phyloP scores from a whole-genome alignment of 2,329 filamentous ascomycete species.

The Scedosporium apiospermum region DNA sequence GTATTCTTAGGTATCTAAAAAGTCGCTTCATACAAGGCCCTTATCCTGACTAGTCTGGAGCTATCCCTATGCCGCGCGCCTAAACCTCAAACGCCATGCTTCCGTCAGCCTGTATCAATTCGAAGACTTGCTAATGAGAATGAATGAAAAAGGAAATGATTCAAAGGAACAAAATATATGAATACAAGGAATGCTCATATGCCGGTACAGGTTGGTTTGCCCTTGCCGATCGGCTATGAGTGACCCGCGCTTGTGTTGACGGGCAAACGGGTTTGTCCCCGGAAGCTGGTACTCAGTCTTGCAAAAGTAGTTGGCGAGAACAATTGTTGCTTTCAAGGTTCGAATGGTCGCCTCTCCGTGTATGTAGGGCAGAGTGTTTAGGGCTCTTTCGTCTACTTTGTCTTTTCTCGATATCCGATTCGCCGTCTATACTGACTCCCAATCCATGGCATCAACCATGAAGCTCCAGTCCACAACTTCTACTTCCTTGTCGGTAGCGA shows the following conservation, averaged over 20 bases:
- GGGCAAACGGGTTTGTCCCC: too few relatives aligned
- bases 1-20: neutral
- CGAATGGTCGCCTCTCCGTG: too few relatives aligned
- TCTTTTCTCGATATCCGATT: neutral
- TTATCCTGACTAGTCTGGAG: neutral
- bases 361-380: too few relatives aligned
- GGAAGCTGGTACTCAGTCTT: too few relatives aligned
- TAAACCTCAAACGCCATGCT: neutral
- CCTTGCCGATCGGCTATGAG: too few relatives aligned
- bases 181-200: too few relatives aligned
- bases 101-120: neutral
- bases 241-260: too few relatives aligned
- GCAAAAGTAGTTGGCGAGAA: too few relatives aligned
- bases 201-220: too few relatives aligned
- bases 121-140: neutral
- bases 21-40: neutral
- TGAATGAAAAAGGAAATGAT: too few relatives aligned
- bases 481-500: constrained; percentile 21
- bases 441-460: constrained; percentile 52
- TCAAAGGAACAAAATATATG: too few relatives aligned
- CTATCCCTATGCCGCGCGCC: neutral
- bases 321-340: too few relatives aligned
- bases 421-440: constrained; percentile 26
- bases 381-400: neutral
- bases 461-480: constrained; percentile 36